Conservation (phyloP, 1,139 yeast genomes). For the Yamadazyma diddensiae region DNA sequence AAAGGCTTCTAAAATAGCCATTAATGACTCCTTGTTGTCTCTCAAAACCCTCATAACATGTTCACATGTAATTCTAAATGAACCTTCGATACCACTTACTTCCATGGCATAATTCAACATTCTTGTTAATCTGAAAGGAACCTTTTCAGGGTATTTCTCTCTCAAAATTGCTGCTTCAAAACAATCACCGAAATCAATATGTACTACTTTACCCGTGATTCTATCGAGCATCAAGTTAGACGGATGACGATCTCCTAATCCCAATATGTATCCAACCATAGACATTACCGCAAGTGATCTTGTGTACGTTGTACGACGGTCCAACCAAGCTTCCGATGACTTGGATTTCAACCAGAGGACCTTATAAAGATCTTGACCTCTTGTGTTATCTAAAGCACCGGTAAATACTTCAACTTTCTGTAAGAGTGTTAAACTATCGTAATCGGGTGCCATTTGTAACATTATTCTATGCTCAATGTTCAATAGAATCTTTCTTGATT, state of each 20-base stretch:
- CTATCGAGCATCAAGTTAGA: conserved; percentile 94
- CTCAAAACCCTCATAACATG: conserved; percentile 94
- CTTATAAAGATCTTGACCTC: conserved; percentile 94
- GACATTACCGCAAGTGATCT: conserved; percentile 97
- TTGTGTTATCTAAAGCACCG: conserved; percentile 89
- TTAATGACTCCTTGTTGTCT: conserved; percentile 89
- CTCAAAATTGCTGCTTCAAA: conserved; percentile 96
- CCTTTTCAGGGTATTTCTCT: conserved; percentile 97
- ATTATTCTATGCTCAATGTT: conserved; percentile 94
- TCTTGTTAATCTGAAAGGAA: conserved; percentile 93
- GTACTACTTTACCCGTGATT: conserved; percentile 90
- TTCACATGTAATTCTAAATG: conserved; percentile 94
- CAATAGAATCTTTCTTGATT: conserved; percentile 80
- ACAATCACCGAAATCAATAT: conserved; percentile 98
- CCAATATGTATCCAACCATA: conserved; percentile 95
- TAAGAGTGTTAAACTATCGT: conserved; percentile 79
- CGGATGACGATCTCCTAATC: conserved; percentile 97
- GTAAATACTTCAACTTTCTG: conserved; percentile 97
- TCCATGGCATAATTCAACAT: conserved; percentile 99
- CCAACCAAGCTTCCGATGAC: conserved; percentile 97
- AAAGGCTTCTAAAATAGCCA: conserved; percentile 98
- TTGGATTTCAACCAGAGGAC: conserved; percentile 95
- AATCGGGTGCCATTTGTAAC: conserved; percentile 98
- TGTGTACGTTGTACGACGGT: conserved; percentile 93
- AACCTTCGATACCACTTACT: conserved; percentile 97